These are phyloP conservation scores for Pisolithus thermaeus DNA, from an alignment of 1,284 basidiomycete genomes.

Conservation along the genomic window DNA sequence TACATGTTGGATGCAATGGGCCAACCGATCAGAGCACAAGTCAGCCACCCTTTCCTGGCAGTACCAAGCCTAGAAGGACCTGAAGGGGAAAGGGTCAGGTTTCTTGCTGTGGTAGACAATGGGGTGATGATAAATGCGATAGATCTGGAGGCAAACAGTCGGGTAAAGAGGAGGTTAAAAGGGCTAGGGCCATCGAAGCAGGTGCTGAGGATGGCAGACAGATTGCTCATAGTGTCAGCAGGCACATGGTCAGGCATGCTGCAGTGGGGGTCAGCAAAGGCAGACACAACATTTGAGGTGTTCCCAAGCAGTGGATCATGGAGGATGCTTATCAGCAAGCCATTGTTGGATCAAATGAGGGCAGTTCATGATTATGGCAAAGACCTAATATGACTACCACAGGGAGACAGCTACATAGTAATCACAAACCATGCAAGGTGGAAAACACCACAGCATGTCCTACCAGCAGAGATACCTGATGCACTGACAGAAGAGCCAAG, in stretches of 20 bases:
- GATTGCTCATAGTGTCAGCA: conserved; percentile 17
- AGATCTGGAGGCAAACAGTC: neutral
- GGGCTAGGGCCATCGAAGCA: conserved; percentile 10
- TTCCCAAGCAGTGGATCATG: conserved; percentile 18
- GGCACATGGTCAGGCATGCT: conserved; percentile 9
- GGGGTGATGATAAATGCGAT: conserved; percentile 8
- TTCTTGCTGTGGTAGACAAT: neutral
- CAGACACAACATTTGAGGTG: too few relatives aligned
- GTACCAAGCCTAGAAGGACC: too few relatives aligned
- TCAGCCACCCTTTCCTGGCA: too few relatives aligned
- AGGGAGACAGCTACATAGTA: neutral
- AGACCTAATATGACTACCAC: conserved; percentile 5
- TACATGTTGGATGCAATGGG: too few relatives aligned
- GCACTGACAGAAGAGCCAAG: neutral
- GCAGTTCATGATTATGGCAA: conserved; percentile 16
- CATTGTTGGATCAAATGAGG: conserved; percentile 11
- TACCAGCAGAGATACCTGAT: neutral
- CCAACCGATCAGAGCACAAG: too few relatives aligned
- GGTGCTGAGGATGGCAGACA: conserved; percentile 26
- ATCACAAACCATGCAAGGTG: neutral
- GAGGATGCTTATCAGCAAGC: conserved; percentile 24
- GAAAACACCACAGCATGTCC: too few relatives aligned
- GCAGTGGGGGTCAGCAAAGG: neutral
- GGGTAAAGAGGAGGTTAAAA: conserved; percentile 9
- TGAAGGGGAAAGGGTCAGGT: too few relatives aligned